Evolutionary conservation across 441 rosid species (phyloP).

Genomic region (Metrosideros polymorpha): DNA sequence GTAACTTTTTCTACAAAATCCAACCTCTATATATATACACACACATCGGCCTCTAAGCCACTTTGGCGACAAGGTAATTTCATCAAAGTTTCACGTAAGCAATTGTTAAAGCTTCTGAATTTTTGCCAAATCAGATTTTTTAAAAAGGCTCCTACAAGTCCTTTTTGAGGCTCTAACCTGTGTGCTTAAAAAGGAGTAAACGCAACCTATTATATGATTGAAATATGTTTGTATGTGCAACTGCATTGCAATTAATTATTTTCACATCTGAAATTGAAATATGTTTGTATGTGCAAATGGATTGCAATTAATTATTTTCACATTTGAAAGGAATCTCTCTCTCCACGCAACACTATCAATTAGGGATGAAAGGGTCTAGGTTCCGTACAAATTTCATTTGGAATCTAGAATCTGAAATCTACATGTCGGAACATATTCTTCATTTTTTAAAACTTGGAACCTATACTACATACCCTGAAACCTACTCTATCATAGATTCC

Average conservation of each 20-base stretch:
- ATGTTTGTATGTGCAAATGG: background rate
- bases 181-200: background rate
- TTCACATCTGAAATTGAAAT: too few species aligned
- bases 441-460: too few species aligned
- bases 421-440: too few species aligned
- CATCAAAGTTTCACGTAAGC: background rate
- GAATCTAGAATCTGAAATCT: too few species aligned
- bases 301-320: background rate
- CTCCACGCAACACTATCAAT: background rate
- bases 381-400: too few species aligned
- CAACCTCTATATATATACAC: too few species aligned
- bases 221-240: too few species aligned
- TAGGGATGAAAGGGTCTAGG: too few species aligned
- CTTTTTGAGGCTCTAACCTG: background rate
- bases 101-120: background rate
- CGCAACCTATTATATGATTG: background rate
- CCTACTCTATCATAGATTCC: too few species aligned
- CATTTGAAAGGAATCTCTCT: background rate
- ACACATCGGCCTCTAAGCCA: background rate
- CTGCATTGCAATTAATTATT: background rate
- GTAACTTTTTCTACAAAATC: background rate
- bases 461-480: too few species aligned
- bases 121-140: background rate
- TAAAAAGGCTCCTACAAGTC: background rate
- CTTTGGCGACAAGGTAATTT: background rate